phyloP scores from a whole-genome alignment of 352 stramenopile species.

The Pythium sp. region DNA sequence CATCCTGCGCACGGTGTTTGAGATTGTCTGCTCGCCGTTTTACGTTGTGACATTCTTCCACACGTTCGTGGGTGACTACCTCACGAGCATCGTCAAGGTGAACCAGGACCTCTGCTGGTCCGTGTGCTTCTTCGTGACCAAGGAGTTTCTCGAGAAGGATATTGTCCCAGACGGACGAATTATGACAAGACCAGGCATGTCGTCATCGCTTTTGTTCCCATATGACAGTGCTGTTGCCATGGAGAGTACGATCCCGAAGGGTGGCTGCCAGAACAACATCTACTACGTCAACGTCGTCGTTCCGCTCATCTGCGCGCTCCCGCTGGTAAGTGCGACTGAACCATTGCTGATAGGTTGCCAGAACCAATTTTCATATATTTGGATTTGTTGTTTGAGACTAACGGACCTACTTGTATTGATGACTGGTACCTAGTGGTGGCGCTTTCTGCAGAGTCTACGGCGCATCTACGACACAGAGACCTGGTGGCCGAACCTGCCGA shows the following conservation, averaged over 20 bases:
- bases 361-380: background rate
- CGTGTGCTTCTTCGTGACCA: constrained; percentile 93
- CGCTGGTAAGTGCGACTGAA: constrained; percentile 46
- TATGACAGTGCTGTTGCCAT: background rate
- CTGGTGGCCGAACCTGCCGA: constrained; percentile 94
- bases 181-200: constrained; percentile 80
- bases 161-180: constrained; percentile 76
- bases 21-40: constrained; percentile 90
- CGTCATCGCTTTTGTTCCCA: background rate
- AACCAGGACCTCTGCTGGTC: constrained; percentile 91
- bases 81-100: constrained; percentile 83
- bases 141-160: constrained; percentile 90
- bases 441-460: constrained; percentile 96
- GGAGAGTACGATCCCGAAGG: constrained; percentile 4
- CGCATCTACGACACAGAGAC: constrained; percentile 94
- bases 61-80: constrained; percentile 88
- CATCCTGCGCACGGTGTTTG: constrained; percentile 84
- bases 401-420: background rate
- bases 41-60: constrained; percentile 94
- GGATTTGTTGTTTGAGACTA: background rate
- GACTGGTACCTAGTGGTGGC: constrained; percentile 67
- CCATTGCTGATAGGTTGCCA: too few species aligned
- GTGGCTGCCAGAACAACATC: constrained; percentile 59
- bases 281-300: constrained; percentile 95
- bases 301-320: constrained; percentile 93